These are phyloP conservation scores for Phellopilus nigrolimitatus DNA, from an alignment of 1,284 basidiomycete genomes.

Conservation along the genomic window DNA sequence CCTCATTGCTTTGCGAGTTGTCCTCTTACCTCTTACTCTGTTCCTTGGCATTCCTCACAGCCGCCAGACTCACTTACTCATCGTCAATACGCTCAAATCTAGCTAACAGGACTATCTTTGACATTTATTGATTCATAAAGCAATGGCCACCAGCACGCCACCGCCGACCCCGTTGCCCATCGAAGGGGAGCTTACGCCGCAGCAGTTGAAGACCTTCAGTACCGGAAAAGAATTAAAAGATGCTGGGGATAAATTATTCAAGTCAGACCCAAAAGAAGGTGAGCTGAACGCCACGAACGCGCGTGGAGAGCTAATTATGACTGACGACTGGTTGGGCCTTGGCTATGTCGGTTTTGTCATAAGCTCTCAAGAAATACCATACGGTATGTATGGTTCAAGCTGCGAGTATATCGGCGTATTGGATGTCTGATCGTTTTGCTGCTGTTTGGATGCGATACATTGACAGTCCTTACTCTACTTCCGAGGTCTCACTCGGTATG, in stretches of 20 bases:
- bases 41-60: too few species aligned
- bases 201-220: slow-evolving; percentile 29
- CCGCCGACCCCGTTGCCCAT: slow-evolving; percentile 24
- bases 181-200: slow-evolving; percentile 36
- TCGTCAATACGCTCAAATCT: too few species aligned
- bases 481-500: neutral
- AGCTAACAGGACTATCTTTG: too few species aligned
- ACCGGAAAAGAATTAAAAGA: slow-evolving; percentile 68
- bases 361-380: slow-evolving; percentile 63
- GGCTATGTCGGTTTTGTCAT: neutral
- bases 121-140: neutral
- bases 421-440: neutral
- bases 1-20: too few species aligned
- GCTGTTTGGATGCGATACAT: neutral
- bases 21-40: too few species aligned
- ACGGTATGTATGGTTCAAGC: slow-evolving; percentile 37
- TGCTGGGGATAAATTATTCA: slow-evolving; percentile 71
- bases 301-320: neutral
- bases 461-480: neutral
- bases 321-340: too few species aligned
- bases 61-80: too few species aligned
- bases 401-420: neutral
- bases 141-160: slow-evolving; percentile 16
- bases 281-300: slow-evolving; percentile 25
- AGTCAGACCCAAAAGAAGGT: slow-evolving; percentile 58